Percentiles rank a stretch among this genome's conserved stretches.
phyloP scores from a whole-genome alignment of 2,329 filamentous ascomycete species.

The Zymoseptoria ardabiliae region DNA sequence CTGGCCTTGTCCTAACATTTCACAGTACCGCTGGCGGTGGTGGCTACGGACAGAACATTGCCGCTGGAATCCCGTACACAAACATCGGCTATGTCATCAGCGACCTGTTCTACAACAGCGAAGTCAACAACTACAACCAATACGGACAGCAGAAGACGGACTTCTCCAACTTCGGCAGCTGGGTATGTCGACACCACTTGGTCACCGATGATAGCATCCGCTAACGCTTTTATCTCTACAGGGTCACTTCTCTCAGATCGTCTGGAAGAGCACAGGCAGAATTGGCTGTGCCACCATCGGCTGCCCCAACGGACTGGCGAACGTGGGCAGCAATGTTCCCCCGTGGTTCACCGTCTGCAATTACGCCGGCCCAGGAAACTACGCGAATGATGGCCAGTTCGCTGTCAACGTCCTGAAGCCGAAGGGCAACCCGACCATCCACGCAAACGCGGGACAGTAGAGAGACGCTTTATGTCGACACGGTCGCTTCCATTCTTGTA shows the following conservation, averaged over 20 bases:
- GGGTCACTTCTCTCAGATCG: conserved; percentile 68
- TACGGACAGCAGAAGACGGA: conserved; percentile 56
- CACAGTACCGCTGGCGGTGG: conserved; percentile 49
- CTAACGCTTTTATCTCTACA: neutral
- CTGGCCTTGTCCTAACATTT: neutral
- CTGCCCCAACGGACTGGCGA: conserved; percentile 48
- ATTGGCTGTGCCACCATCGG: conserved; percentile 56
- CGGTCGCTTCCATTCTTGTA: neutral
- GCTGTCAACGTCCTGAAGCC: conserved; percentile 7
- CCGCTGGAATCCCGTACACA: conserved; percentile 51
- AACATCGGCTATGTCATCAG: conserved; percentile 62
- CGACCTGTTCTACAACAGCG: conserved; percentile 82
- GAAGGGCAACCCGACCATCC: conserved; percentile 1
- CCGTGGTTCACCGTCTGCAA: conserved; percentile 79
- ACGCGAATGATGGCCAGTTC: conserved; percentile 3
- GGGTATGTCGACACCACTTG: conserved; percentile 25
- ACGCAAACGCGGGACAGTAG: conserved; percentile 1
- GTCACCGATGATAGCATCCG: neutral
- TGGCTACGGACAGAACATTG: conserved; percentile 87
- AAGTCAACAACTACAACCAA: conserved; percentile 51
- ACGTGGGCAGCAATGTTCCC: conserved; percentile 34
- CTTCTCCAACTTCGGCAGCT: conserved; percentile 54
- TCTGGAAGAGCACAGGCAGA: conserved; percentile 58
- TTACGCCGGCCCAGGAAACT: conserved; percentile 53
- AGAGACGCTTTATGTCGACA: neutral